A percentile compares a stretch with the other conserved stretches of the same genome.
phyloP scores from a whole-genome alignment of 1,284 basidiomycete genomes.

The Bondarzewia mesenterica region DNA sequence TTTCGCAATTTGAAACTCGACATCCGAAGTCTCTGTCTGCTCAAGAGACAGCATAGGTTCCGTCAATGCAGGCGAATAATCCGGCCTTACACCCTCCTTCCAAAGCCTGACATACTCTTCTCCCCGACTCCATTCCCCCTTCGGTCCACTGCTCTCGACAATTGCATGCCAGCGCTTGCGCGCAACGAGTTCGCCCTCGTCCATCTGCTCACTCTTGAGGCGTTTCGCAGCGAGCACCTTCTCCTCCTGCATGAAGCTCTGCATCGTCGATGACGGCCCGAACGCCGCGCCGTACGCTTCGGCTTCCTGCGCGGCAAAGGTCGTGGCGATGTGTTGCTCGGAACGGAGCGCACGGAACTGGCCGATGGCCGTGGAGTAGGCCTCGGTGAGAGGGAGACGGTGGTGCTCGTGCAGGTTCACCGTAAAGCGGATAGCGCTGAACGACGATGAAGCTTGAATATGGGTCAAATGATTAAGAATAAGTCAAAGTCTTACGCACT shows the following conservation, averaged over 20 bases:
- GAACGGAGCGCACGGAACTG: slow-evolving; percentile 86
- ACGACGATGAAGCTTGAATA: slow-evolving; percentile 7
- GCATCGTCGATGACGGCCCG: slow-evolving; percentile 51
- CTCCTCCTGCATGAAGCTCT: slow-evolving; percentile 55
- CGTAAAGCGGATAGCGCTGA: slow-evolving; percentile 76
- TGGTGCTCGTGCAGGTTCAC: slow-evolving; percentile 71
- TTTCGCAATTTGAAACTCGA: too few relatives aligned
- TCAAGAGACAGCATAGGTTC: slow-evolving; percentile 21
- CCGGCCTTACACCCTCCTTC: slow-evolving; percentile 59
- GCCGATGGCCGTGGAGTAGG: slow-evolving; percentile 74
- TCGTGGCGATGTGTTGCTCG: slow-evolving; percentile 73
- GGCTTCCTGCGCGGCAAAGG: slow-evolving; percentile 78
- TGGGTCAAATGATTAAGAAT: slow-evolving; percentile 1
- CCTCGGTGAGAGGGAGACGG: slow-evolving; percentile 61
- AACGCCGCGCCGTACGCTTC: slow-evolving; percentile 71
- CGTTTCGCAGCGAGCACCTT: slow-evolving; percentile 52
- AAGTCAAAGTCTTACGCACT: slow-evolving; percentile 50
- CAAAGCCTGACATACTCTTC: slow-evolving; percentile 63
- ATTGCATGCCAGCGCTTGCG: slow-evolving; percentile 72
- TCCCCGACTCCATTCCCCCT: slow-evolving; percentile 56
- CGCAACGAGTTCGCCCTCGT: slow-evolving; percentile 52
- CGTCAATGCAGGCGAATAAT: slow-evolving; percentile 47
- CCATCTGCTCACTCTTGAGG: slow-evolving; percentile 38
- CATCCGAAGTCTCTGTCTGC: slow-evolving; percentile 8
- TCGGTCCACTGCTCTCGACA: slow-evolving; percentile 36